phyloP scores from a whole-genome alignment of 208 protist species.

The Trichomonas gallinae region DNA sequence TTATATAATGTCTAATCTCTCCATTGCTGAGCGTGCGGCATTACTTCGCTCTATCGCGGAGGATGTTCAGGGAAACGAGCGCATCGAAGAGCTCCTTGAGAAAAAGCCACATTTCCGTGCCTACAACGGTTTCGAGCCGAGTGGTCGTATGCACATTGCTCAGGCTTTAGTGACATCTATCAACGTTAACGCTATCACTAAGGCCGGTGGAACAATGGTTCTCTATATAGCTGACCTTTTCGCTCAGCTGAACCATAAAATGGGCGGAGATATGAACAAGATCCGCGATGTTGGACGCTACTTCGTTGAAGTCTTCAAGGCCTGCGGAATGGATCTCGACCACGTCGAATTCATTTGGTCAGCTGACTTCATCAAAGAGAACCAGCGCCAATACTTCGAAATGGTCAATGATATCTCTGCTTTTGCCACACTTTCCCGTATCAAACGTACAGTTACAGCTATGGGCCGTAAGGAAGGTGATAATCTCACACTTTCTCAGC shows the following conservation, averaged over 20 bases:
- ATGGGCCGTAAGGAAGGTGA: slow-evolving; percentile 90
- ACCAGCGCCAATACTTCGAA: slow-evolving; percentile 43
- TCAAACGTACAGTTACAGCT: slow-evolving; percentile 93
- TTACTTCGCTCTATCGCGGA: background rate
- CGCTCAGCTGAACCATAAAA: slow-evolving; percentile 97
- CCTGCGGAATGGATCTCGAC: background rate
- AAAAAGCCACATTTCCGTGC: slow-evolving; percentile 33
- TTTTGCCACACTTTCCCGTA: slow-evolving; percentile 60
- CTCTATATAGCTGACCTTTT: slow-evolving; percentile 99
- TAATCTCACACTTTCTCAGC: slow-evolving; percentile 77
- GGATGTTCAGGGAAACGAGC: background rate
- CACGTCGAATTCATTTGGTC: slow-evolving; percentile 13
- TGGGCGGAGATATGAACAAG: slow-evolving; percentile 87
- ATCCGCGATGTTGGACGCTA: slow-evolving; percentile 75
- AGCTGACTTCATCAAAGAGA: slow-evolving; percentile 44
- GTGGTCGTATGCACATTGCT: slow-evolving; percentile 96
- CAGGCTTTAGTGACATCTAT: slow-evolving; percentile 95
- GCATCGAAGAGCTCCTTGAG: background rate
- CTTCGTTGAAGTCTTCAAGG: slow-evolving; percentile 37
- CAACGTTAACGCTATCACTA: slow-evolving; percentile 94
- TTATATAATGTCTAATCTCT: background rate
- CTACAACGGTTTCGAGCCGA: slow-evolving; percentile 99
- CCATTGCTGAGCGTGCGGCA: background rate
- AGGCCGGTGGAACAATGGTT: slow-evolving; percentile 77
- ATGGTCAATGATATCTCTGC: background rate